Conservation (phyloP, 1,284 basidiomycete genomes). For the Cutaneotrichosporon cavernicola region DNA sequence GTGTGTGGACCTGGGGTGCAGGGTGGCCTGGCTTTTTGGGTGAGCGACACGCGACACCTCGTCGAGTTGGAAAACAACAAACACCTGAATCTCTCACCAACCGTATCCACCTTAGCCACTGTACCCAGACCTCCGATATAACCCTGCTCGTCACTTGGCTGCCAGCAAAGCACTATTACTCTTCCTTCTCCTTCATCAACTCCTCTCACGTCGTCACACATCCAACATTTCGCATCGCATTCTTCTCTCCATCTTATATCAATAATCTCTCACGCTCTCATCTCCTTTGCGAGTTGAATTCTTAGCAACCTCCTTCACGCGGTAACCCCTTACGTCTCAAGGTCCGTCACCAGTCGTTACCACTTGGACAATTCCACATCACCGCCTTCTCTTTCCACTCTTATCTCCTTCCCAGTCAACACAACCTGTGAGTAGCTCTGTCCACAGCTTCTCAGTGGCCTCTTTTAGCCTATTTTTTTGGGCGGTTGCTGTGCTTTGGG, state of each 20-base stretch:
- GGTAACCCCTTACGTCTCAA: constrained; percentile 4
- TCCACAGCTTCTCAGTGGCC: neutral
- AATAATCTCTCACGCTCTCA: neutral
- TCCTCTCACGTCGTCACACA: neutral
- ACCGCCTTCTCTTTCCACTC: neutral
- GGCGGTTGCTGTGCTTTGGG: neutral
- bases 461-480: neutral
- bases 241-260: neutral
- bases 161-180: neutral
- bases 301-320: neutral
- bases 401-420: neutral
- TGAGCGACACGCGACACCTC: neutral
- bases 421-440: neutral
- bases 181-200: neutral
- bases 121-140: constrained; percentile 1
- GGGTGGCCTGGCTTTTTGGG: neutral
- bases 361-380: neutral
- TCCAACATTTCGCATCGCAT: neutral
- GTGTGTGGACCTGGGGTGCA: neutral
- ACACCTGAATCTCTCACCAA: neutral
- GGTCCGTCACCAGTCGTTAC: constrained; percentile 1
- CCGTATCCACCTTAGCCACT: neutral
- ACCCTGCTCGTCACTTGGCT: neutral
- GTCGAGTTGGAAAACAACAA: neutral
- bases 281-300: constrained; percentile 1